Conservation (phyloP, 164 flowering plant genomes). For the Umbellularia californica region DNA sequence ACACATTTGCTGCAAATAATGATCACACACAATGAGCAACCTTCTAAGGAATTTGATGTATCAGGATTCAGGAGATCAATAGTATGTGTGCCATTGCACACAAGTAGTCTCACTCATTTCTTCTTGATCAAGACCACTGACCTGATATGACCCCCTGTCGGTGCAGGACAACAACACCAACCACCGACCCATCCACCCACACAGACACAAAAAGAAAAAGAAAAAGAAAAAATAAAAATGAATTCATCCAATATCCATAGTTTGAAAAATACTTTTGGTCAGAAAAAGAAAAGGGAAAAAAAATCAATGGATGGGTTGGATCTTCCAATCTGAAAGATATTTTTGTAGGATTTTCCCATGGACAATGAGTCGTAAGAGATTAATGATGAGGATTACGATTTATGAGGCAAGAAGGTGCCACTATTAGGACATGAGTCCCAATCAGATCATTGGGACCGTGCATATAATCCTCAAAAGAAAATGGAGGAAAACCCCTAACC, state of each 20-base stretch:
- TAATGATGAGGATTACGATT: neutral
- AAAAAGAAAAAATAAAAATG: too few species aligned
- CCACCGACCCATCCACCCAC: neutral
- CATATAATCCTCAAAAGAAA: neutral
- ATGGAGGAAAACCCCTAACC: constrained; percentile 29
- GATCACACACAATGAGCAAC: neutral
- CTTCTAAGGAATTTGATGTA: too few species aligned
- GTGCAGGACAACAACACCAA: too few species aligned
- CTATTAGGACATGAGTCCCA: neutral
- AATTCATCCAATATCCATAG: too few species aligned
- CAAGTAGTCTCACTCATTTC: neutral
- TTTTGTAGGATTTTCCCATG: neutral
- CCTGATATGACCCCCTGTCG: neutral
- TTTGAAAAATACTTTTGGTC: too few species aligned
- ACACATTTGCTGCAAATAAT: constrained; percentile 65
- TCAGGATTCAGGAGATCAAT: neutral
- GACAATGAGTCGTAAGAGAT: neutral
- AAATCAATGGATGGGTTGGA: neutral
- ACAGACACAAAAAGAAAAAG: too few species aligned
- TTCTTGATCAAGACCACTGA: neutral
- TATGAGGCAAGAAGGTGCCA: neutral
- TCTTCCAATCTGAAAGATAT: neutral
- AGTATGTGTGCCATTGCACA: neutral
- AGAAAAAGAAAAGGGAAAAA: too few species aligned
- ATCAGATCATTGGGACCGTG: neutral